A percentile compares a stretch with the other conserved stretches of the same genome.
Conservation (phyloP, 2,329 filamentous ascomycete genomes). For the Exophiala phaeomuriformis region DNA sequence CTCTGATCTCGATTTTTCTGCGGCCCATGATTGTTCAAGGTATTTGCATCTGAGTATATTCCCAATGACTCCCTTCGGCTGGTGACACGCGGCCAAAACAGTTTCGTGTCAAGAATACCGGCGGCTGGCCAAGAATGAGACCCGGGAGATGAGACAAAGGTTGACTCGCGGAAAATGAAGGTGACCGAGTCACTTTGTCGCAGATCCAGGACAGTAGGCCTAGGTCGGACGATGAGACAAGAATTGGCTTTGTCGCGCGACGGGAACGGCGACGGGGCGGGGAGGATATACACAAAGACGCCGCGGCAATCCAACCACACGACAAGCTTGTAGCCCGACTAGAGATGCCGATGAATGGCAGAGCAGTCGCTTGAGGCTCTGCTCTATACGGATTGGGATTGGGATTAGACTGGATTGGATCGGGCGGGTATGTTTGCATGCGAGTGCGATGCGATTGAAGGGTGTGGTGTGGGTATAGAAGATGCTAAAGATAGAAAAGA, state of each 20-base stretch:
- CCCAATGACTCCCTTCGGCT: not conserved
- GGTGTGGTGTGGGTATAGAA: conserved; percentile 11
- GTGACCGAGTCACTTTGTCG: not conserved
- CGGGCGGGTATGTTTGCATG: too few species aligned
- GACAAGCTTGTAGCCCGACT: not conserved
- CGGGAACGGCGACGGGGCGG: not conserved
- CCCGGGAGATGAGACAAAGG: not conserved
- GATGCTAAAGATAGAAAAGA: conserved; percentile 29
- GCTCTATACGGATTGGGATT: not conserved
- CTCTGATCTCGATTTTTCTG: conserved; percentile 99
- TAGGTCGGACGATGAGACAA: conserved; percentile 2
- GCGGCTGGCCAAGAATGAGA: conserved; percentile 2
- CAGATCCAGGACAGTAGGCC: not conserved
- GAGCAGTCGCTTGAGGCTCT: not conserved
- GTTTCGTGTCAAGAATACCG: not conserved
- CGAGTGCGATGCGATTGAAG: conserved; percentile 3
- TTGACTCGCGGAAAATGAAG: conserved; percentile 6
- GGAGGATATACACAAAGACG: conserved; percentile 1
- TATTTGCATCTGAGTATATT: conserved; percentile 6
- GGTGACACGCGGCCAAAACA: not conserved
- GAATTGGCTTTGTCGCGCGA: conserved; percentile 3
- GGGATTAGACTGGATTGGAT: not conserved
- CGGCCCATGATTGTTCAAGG: conserved; percentile 64
- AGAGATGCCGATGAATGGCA: not conserved
- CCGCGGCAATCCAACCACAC: not conserved